Percentiles rank a stretch among this genome's conserved stretches.
These are phyloP conservation scores for Talaromyces sp. DNA, from an alignment of 2,329 filamentous ascomycete genomes.

Conservation along the genomic window DNA sequence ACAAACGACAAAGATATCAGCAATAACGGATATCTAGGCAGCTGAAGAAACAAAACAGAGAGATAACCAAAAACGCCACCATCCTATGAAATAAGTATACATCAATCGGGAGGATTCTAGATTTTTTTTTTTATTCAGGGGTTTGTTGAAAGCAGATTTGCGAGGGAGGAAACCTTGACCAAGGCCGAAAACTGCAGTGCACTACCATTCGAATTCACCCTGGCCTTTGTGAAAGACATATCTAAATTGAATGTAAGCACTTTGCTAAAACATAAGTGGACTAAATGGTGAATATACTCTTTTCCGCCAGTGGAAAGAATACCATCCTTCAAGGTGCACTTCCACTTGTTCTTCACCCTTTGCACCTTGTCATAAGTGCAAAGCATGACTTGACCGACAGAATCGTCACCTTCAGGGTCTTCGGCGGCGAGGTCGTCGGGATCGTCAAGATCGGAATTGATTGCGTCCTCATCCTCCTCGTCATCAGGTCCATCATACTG, in stretches of 20 bases:
- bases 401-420: constrained; percentile 81
- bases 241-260: constrained; percentile 34
- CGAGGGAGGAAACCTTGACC: neutral
- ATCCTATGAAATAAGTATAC: constrained; percentile 10
- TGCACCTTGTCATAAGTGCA: constrained; percentile 99
- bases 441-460: constrained; percentile 97
- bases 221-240: constrained; percentile 97
- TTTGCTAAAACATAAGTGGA: constrained; percentile 1
- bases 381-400: constrained; percentile 84
- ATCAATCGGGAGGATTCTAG: neutral
- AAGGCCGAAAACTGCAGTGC: neutral
- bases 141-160: neutral
- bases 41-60: neutral
- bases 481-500: constrained; percentile 56
- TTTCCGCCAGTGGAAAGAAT: constrained; percentile 88
- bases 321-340: constrained; percentile 96
- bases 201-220: constrained; percentile 95
- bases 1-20: neutral
- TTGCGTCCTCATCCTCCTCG: constrained; percentile 80
- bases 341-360: constrained; percentile 99
- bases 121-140: neutral
- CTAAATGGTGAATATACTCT: constrained; percentile 53
- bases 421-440: constrained; percentile 79
- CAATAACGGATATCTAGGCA: neutral
- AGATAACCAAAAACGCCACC: constrained; percentile 5